phyloP scores from a whole-genome alignment of 495 filamentous ascomycete genomes.

The Corynascus novoguineensis region DNA sequence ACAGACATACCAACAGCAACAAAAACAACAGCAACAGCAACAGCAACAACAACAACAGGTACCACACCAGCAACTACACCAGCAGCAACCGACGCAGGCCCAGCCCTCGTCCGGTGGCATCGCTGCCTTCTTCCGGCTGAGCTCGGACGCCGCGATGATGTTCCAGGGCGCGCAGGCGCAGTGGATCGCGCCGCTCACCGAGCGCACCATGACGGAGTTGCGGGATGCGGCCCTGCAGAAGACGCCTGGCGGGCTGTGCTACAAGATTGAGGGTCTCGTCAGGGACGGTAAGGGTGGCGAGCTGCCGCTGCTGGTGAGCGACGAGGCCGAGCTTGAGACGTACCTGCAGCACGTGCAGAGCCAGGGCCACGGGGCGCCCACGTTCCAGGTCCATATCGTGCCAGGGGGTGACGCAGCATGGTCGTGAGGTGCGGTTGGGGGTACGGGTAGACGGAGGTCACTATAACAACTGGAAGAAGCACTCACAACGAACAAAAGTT shows the following conservation, averaged over 20 bases:
- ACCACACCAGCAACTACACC: too few species aligned
- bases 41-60: neutral
- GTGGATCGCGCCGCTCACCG: constrained; percentile 58
- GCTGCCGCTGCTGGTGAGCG: constrained; percentile 54
- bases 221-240: constrained; percentile 49
- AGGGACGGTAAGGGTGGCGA: constrained; percentile 54
- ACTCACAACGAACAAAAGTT: too few species aligned
- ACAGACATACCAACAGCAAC: constrained; percentile 7
- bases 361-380: constrained; percentile 54
- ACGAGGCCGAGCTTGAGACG: constrained; percentile 63
- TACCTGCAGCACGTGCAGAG: constrained; percentile 60
- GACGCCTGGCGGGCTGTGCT: constrained; percentile 50
- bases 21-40: constrained; percentile 4
- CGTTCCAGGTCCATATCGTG: constrained; percentile 50
- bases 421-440: too few species aligned
- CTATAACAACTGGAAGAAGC: too few species aligned
- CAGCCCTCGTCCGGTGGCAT: constrained; percentile 31
- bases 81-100: constrained; percentile 5
- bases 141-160: constrained; percentile 42
- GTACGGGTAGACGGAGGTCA: too few species aligned
- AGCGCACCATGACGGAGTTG: constrained; percentile 53
- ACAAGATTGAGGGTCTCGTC: constrained; percentile 60
- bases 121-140: constrained; percentile 61
- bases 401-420: constrained; percentile 5
- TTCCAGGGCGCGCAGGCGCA: constrained; percentile 38